A percentile compares a stretch with the other conserved stretches of the same genome.
These are phyloP conservation scores for Arabidopsis thaliana DNA, from an alignment of 345 rosid species.

Conservation along the genomic window TAIR10.1 NC_003076.8:2253001-2253500, in stretches of 20 bases:
- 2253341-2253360: conserved; percentile 69
- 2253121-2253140: neutral
- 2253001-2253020: neutral
- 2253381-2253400: neutral
- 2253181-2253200: conserved; percentile 46
- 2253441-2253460: neutral
- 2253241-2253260: conserved; percentile 44
- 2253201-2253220: conserved; percentile 46
- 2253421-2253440: neutral
- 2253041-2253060: neutral
- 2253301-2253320: conserved; percentile 55
- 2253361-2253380: neutral
- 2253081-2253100: neutral
- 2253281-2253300: conserved; percentile 80
- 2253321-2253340: conserved; percentile 49
- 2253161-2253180: conserved; percentile 37
- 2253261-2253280: conserved; percentile 69
- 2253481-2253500: conserved; percentile 51
- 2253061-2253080: neutral
- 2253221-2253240: conserved; percentile 61
- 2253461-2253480: conserved; percentile 78
- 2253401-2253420: neutral
- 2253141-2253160: conserved; percentile 1
- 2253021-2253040: neutral
- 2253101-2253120: neutral